phyloP scores from a whole-genome alignment of 1,284 basidiomycete species.

The Papiliotrema nemorosa region DNA sequence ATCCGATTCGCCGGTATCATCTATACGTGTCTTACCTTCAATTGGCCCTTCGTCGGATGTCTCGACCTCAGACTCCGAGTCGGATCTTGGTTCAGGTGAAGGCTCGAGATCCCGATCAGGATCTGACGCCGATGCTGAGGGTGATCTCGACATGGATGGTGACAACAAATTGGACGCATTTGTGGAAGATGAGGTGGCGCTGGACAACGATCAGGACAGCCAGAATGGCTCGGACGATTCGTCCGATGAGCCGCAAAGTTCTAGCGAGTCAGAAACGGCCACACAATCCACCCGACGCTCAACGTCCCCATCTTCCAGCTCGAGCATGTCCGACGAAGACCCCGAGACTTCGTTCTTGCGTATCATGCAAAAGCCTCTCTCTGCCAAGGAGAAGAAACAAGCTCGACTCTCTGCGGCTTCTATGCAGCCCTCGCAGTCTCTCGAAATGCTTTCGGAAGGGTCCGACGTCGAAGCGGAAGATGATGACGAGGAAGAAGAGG shows the following conservation, averaged over 20 bases:
- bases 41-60: neutral
- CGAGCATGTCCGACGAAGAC: constrained; percentile 9
- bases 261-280: constrained; percentile 1
- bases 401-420: constrained; percentile 31
- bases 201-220: too few relatives aligned
- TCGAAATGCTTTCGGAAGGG: constrained; percentile 12
- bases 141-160: neutral
- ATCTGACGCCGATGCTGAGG: constrained; percentile 9
- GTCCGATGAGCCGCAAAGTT: too few relatives aligned
- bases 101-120: constrained; percentile 2
- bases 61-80: constrained; percentile 10
- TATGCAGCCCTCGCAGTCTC: constrained; percentile 17
- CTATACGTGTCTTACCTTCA: constrained; percentile 9
- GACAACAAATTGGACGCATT: neutral
- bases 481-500: constrained; percentile 12
- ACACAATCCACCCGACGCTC: neutral
- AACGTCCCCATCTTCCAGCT: neutral
- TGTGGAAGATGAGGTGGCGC: too few relatives aligned
- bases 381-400: constrained; percentile 18
- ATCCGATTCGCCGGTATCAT: constrained; percentile 16
- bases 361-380: constrained; percentile 30
- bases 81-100: constrained; percentile 5
- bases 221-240: too few relatives aligned
- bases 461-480: constrained; percentile 14
- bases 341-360: constrained; percentile 21